A percentile compares a stretch with the other conserved stretches of the same genome.
Evolutionary conservation across 176 grass and related monocot genomes (phyloP).

Genomic region (Triticum dicoccoides): DNA sequence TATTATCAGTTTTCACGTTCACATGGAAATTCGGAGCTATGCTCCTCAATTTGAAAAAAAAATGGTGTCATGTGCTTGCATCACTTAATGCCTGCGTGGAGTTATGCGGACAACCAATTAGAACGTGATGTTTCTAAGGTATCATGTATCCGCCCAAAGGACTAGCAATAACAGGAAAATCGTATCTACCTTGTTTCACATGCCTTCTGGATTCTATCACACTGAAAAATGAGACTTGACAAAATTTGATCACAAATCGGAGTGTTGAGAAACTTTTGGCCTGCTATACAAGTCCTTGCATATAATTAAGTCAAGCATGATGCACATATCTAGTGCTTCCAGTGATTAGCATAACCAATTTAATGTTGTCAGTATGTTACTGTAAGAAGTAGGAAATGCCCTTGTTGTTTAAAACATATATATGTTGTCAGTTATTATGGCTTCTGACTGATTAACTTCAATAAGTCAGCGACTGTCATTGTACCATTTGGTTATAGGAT

Average conservation of each 20-base stretch:
- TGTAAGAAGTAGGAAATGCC: neutral
- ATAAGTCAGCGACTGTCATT: neutral
- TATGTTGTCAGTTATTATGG: neutral
- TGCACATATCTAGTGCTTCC: neutral
- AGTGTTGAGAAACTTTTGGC: neutral
- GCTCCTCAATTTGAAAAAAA: neutral
- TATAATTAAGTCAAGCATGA: neutral
- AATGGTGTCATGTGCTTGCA: neutral
- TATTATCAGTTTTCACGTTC: too few species aligned
- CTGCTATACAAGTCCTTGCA: neutral
- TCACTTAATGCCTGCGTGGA: neutral
- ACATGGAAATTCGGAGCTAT: too few species aligned
- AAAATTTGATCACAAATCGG: neutral
- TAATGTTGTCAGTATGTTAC: neutral
- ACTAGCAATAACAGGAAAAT: neutral
- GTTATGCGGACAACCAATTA: neutral
- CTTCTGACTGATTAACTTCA: slow-evolving; percentile 11
- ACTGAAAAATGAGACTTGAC: neutral
- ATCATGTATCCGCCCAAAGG: neutral
- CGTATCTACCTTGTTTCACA: neutral
- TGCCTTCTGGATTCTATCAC: neutral
- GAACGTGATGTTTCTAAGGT: neutral
- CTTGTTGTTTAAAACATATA: neutral
- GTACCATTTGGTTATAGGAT: neutral
- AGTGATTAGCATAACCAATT: neutral